A percentile compares a stretch with the other conserved stretches of the same genome.
phyloP scores from a whole-genome alignment of 2,329 filamentous ascomycete species.

The Monilinia fructicola region DNA sequence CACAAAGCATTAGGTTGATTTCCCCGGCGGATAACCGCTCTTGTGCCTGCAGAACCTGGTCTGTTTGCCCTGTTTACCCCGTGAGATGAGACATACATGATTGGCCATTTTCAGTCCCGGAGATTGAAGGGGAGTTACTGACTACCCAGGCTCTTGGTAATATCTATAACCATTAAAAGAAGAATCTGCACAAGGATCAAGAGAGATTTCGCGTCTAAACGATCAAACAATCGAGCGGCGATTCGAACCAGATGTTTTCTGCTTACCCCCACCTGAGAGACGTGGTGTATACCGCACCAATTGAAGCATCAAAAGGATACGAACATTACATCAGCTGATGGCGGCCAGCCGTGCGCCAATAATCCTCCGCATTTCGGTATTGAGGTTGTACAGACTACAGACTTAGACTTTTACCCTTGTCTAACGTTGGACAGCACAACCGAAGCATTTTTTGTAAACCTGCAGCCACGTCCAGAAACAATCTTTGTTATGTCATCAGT shows the following conservation, averaged over 20 bases:
- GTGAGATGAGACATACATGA: too few species aligned
- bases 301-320: neutral
- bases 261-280: constrained; percentile 3
- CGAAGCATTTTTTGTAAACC: neutral
- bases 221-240: neutral
- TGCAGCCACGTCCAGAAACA: constrained; percentile 12
- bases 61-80: too few species aligned
- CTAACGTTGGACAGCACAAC: neutral
- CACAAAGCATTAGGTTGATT: too few species aligned
- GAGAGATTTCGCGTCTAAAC: neutral
- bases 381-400: neutral
- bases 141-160: constrained; percentile 7
- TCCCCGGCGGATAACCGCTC: too few species aligned
- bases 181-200: constrained; percentile 6
- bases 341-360: neutral
- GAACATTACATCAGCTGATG: constrained; percentile 14
- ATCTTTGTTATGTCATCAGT: neutral
- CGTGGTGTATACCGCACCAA: neutral
- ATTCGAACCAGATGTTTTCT: neutral
- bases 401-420: neutral
- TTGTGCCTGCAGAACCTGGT: too few species aligned
- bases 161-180: neutral
- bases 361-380: neutral
- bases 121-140: too few species aligned
- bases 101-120: too few species aligned